These are phyloP conservation scores for Guyanaporus albipodus DNA, from an alignment of 768 basidiomycete species.

Conservation along the genomic window DNA sequence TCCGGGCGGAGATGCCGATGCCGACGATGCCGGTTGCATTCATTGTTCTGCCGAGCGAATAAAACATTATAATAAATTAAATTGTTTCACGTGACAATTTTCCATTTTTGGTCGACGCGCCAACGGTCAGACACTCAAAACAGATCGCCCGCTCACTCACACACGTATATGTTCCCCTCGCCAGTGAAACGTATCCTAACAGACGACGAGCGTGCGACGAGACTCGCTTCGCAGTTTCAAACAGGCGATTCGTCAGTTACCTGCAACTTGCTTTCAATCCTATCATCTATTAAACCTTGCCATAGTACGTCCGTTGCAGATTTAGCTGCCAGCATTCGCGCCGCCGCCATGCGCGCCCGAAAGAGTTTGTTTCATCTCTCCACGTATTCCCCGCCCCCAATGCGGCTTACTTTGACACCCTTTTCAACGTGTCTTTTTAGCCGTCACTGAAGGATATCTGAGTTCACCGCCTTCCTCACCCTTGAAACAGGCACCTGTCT, in stretches of 20 bases:
- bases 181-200: constrained; percentile 36
- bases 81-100: too few relatives aligned
- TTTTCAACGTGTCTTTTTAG: constrained; percentile 34
- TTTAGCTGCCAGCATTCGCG: constrained; percentile 50
- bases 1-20: constrained; percentile 6
- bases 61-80: not conserved
- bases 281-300: constrained; percentile 9
- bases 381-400: constrained; percentile 18
- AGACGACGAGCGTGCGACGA: constrained; percentile 27
- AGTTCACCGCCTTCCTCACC: constrained; percentile 35
- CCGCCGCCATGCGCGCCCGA: constrained; percentile 53
- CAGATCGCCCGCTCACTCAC: too few relatives aligned
- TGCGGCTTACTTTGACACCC: constrained; percentile 27
- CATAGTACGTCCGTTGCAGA: constrained; percentile 43
- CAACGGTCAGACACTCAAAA: too few relatives aligned
- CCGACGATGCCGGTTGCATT: constrained; percentile 11
- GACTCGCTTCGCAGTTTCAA: constrained; percentile 22
- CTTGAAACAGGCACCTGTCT: constrained; percentile 28
- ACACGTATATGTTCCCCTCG: constrained; percentile 20
- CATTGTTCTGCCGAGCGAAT: not conserved
- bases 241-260: constrained; percentile 23
- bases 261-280: constrained; percentile 9
- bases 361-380: constrained; percentile 45
- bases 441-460: constrained; percentile 61
- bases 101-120: too few relatives aligned